Evolutionary conservation across 1,139 yeast species (phyloP), one percentile per base, ranked within the genome.

Genomic region (Pichia sp.): DNA sequence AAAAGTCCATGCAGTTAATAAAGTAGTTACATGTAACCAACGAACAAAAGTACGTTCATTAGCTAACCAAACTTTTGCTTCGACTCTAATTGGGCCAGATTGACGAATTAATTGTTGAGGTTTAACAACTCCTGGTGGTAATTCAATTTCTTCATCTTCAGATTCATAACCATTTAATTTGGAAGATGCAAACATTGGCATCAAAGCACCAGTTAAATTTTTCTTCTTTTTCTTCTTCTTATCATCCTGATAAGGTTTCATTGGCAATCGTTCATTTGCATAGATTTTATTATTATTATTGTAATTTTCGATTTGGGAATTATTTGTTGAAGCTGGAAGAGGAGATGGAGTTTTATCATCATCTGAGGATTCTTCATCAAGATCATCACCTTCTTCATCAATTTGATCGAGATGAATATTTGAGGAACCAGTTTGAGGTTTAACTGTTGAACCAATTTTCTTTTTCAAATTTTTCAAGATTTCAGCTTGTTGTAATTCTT

Each of bases 31-130:
- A 55, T 84, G 91, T 50, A 91, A 71, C 98, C 98, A 91, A 62
- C 94, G 77, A 68, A 85, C 83, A 65, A 89, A 89, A 3, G 98
- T 91, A 63, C 98, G 83, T 66, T 91, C 98, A 59, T 91, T 91
- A 26, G 98, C 98, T 48, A 91, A 70, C 97, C 98, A 91, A 30
- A 91, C 98, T 61, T 91, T 91, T 26, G 97, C 94, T 67, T 91
- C 98, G 43, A 91, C 88, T 62, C 84, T 88, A 45, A 88, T 75
- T 3, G 96, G 93, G 6, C 96, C 96, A 28, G 91, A 79, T 59
- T 88, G 88, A 58, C 89, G 84, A 55, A 91, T 71, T 64, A 84
- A 77, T 38, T 71, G 67, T 11, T 74, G 77, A 39, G 98, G 98
- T 58, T 81, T 84, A 38, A 71, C 69, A 15, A 91, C 97, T 20